These are phyloP conservation scores for Chloranthus sessilifolius DNA, from an alignment of 164 flowering plant genomes.

Conservation along the genomic window DNA sequence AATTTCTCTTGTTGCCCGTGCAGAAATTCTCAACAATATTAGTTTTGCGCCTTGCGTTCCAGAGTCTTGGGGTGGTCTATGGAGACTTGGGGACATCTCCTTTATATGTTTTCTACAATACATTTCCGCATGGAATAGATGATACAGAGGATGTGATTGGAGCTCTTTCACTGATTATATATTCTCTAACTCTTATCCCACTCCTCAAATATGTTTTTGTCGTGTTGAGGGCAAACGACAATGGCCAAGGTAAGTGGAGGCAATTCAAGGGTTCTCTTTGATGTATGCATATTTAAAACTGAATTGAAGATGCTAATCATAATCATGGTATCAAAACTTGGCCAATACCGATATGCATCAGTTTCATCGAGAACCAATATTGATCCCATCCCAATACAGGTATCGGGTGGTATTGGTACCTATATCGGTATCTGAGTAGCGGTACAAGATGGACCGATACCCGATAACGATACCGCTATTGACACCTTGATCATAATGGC, in stretches of 20 bases:
- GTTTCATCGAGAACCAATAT: too few species aligned
- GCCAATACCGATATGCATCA: too few species aligned
- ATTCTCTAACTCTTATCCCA: conserved; percentile 84
- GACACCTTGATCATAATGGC: too few species aligned
- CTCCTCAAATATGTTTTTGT: conserved; percentile 83
- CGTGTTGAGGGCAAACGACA: conserved; percentile 85
- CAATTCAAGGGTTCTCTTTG: too few species aligned
- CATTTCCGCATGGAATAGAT: conserved; percentile 64
- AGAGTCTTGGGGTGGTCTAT: conserved; percentile 94
- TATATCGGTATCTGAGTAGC: too few species aligned
- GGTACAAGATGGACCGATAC: too few species aligned
- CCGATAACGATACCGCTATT: too few species aligned
- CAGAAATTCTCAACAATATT: conserved; percentile 75
- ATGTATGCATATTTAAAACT: too few species aligned
- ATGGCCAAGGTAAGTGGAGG: conserved; percentile 65
- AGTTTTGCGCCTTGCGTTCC: conserved; percentile 78
- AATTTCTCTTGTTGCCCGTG: conserved; percentile 13
- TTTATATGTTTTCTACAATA: conserved; percentile 87
- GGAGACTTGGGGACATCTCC: conserved; percentile 99
- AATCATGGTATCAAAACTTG: too few species aligned
- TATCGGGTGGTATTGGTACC: too few species aligned
- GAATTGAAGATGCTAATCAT: too few species aligned
- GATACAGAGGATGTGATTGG: conserved; percentile 84
- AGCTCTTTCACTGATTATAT: conserved; percentile 90
- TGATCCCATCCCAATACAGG: too few species aligned